Conservation (phyloP, 495 filamentous ascomycete genomes). For the Aspergillus panamensis region DNA sequence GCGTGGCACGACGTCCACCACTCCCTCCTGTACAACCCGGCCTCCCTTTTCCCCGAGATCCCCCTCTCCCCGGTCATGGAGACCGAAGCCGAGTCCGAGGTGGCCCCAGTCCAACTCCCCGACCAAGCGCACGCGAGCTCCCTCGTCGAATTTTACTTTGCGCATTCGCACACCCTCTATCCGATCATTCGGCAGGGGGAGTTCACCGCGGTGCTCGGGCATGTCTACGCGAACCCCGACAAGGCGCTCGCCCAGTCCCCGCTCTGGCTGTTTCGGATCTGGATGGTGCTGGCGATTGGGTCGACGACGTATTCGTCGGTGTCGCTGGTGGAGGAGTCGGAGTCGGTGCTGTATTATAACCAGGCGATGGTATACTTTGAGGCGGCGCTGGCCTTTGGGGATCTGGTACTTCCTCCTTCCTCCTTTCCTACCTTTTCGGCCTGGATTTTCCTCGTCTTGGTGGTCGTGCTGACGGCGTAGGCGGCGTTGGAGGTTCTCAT, state of each 20-base stretch:
- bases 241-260: conserved; percentile 28
- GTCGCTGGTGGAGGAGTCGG: conserved; percentile 35
- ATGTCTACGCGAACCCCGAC: conserved; percentile 27
- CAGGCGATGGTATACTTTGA: conserved; percentile 40
- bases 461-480: conserved; percentile 14
- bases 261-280: conserved; percentile 34
- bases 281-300: conserved; percentile 42
- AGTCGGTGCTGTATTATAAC: conserved; percentile 34
- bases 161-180: conserved; percentile 41
- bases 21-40: not conserved
- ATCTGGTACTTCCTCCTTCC: conserved; percentile 26
- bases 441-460: too few relatives aligned
- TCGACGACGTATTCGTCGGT: conserved; percentile 39
- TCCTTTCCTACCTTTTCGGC: too few relatives aligned
- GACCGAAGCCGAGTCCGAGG: not conserved
- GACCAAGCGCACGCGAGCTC: conserved; percentile 28
- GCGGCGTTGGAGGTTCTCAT: conserved; percentile 37
- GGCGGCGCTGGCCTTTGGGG: conserved; percentile 32
- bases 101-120: conserved; percentile 17
- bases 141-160: conserved; percentile 39
- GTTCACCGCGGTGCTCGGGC: conserved; percentile 28
- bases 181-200: conserved; percentile 33
- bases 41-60: conserved; percentile 1
- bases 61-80: conserved; percentile 3
- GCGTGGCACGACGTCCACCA: not conserved